Base-by-base conservation (phyloP, 805 yeast species). In the Vanderwaltozyma tropicalis region DNA sequence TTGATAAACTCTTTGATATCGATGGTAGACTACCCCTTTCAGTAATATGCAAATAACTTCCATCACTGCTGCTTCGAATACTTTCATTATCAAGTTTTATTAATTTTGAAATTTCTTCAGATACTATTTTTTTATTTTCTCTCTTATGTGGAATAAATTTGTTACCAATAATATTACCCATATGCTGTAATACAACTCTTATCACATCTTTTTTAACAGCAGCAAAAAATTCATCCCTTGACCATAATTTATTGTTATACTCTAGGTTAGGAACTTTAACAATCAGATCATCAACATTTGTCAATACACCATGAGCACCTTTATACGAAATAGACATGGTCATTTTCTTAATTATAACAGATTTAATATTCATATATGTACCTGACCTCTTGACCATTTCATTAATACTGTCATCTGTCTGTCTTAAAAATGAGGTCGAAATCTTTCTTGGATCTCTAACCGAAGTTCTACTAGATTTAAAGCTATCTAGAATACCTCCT, bases 321-420 rank as follows among this genome's bases (percentile, higher is more conserved):
- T 74, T 73, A 59, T 83, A 82, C 39, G 92, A 80, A 18, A 85
- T 71, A 22, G 76, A 67, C 37, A 87, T 55, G 17, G 62, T 52
- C 15, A 74, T 62, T 21, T 64, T 60, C 12, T 63, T 57, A 18
- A 80, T 59, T n/a, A 64, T 61, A 32, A 84, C 67, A 14, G 68
- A 62, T 17, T 72, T 69, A 30, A 87, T 74, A 49, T 79, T 78
- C 54, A 79, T 68, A 54, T 71, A 83, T 29, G 71, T 71, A 31
- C 82, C 72, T 0, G 95, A 84, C 29, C 95, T 64, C 33, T 64
- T 59, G 7, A 84, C 67, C 94, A 87, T 84, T 41, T 71, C 68
- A n/a, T 71, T 57, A 18, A 74, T 59, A 31, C 67, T 71, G 17
- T 55, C 57, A 19, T 45, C 52, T 13, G 42, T 45, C n/a, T 45